These are phyloP conservation scores for Colletotrichum somersetense DNA, from an alignment of 2,329 filamentous ascomycete genomes.

Conservation along the genomic window DNA sequence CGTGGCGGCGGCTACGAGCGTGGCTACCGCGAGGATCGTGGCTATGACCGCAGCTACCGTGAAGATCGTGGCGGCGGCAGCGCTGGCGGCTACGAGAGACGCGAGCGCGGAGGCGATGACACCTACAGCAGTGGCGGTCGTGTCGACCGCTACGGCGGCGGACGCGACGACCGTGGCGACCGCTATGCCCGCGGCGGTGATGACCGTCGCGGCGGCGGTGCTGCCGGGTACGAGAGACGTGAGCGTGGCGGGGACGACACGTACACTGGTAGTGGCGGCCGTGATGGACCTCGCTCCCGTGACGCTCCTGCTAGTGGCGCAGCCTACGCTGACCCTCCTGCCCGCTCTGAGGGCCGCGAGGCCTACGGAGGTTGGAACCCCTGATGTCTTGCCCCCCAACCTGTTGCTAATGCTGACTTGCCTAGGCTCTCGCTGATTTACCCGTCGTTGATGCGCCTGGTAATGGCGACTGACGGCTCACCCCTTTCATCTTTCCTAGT, in stretches of 20 bases:
- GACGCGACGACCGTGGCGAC: slow-evolving; percentile 60
- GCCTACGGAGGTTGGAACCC: slow-evolving; percentile 57
- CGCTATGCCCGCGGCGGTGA: slow-evolving; percentile 57
- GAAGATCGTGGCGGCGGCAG: slow-evolving; percentile 62
- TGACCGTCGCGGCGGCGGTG: slow-evolving; percentile 56
- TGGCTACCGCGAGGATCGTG: slow-evolving; percentile 62
- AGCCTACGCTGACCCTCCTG: slow-evolving; percentile 57
- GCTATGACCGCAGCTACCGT: slow-evolving; percentile 60
- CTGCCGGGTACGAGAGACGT: slow-evolving; percentile 63
- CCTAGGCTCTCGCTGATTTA: slow-evolving; percentile 47
- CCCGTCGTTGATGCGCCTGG: slow-evolving; percentile 10
- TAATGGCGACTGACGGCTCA: slow-evolving; percentile 18
- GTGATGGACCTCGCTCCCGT: slow-evolving; percentile 56
- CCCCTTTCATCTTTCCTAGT: slow-evolving; percentile 34
- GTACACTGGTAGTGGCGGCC: slow-evolving; percentile 48
- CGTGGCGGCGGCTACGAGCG: slow-evolving; percentile 61
- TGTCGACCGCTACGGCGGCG: slow-evolving; percentile 57
- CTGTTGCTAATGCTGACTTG: slow-evolving; percentile 22
- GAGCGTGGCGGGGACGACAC: slow-evolving; percentile 54
- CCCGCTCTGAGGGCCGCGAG: slow-evolving; percentile 59
- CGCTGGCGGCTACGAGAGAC: slow-evolving; percentile 65
- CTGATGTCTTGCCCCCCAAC: slow-evolving; percentile 18
- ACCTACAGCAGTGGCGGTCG: slow-evolving; percentile 56
- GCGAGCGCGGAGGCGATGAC: slow-evolving; percentile 63
- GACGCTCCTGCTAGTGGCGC: slow-evolving; percentile 54